Evolutionary conservation across 148 eudicot genomes (phyloP).

Genomic region (Dysphania ambrosioides): DNA sequence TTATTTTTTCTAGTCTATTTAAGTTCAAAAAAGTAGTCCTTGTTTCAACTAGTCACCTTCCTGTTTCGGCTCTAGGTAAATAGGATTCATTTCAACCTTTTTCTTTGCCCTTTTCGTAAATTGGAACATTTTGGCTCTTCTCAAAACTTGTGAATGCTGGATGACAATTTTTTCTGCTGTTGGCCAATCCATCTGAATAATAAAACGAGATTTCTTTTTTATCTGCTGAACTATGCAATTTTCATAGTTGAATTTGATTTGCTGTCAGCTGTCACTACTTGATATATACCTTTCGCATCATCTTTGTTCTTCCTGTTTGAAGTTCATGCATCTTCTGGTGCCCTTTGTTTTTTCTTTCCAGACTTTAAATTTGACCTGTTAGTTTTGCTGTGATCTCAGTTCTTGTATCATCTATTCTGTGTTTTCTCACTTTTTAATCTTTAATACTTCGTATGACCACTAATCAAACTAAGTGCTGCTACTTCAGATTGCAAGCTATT

Average conservation of each 20-base stretch:
- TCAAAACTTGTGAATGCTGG: not conserved
- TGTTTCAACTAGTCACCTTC: not conserved
- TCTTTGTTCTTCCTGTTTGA: not conserved
- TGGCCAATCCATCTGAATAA: too few species aligned
- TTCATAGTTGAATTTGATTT: not conserved
- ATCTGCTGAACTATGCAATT: not conserved
- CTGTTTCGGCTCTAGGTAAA: not conserved
- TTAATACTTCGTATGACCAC: too few species aligned
- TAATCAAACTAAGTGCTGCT: slow-evolving; percentile 26
- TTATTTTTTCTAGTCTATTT: not conserved
- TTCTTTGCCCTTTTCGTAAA: not conserved
- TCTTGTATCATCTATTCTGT: not conserved
- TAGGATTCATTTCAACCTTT: not conserved
- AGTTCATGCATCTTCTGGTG: not conserved
- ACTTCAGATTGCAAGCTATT: slow-evolving; percentile 67
- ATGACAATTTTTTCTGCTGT: too few species aligned
- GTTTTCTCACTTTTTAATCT: slow-evolving; percentile 1
- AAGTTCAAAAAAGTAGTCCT: not conserved
- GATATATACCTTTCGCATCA: slow-evolving; percentile 1
- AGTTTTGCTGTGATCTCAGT: not conserved
- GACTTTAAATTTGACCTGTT: not conserved
- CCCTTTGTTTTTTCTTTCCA: not conserved
- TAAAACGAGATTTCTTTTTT: not conserved
- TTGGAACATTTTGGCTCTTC: not conserved
- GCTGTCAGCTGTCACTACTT: not conserved